phyloP scores from a whole-genome alignment of 1,139 yeast species.

The Kodamaea fungicola region DNA sequence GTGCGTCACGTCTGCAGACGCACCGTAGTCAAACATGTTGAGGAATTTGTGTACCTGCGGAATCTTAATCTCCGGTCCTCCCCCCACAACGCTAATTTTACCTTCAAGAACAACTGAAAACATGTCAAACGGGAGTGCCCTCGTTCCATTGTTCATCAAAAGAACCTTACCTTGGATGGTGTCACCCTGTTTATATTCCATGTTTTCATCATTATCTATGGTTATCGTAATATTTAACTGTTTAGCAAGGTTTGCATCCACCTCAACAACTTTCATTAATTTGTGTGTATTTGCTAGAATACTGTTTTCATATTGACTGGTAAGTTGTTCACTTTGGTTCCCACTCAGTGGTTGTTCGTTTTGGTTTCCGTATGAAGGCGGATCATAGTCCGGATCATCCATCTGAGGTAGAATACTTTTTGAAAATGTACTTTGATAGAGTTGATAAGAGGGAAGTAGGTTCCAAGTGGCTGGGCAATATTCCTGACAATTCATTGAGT shows the following conservation, averaged over 20 bases:
- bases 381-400: conserved; percentile 19
- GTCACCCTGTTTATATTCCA: conserved; percentile 21
- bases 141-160: conserved; percentile 38
- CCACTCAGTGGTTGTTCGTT: no score
- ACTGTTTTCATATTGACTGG: conserved; percentile 23
- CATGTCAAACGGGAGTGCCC: conserved; percentile 51
- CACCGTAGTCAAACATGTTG: conserved; percentile 27
- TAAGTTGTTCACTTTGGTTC: no score
- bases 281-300: conserved; percentile 24
- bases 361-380: conserved; percentile 23
- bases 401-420: conserved; percentile 21
- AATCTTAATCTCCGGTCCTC: conserved; percentile 8
- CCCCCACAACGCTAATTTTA: conserved; percentile 14
- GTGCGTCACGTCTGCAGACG: conserved; percentile 13
- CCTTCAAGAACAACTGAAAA: conserved; percentile 60
- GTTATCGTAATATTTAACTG: conserved; percentile 16
- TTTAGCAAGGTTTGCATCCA: conserved; percentile 13
- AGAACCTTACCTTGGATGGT: conserved; percentile 49
- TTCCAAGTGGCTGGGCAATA: conserved; percentile 18
- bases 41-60: conserved; percentile 20
- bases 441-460: conserved; percentile 26
- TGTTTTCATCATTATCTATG: conserved; percentile 12
- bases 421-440: conserved; percentile 23
- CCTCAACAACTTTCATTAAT: conserved; percentile 16
- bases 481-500: no score